A percentile compares a stretch with the other conserved stretches of the same genome.
These are phyloP conservation scores for Sporisorium graminicola DNA, from an alignment of 1,284 basidiomycete genomes.

Conservation along the genomic window DNA sequence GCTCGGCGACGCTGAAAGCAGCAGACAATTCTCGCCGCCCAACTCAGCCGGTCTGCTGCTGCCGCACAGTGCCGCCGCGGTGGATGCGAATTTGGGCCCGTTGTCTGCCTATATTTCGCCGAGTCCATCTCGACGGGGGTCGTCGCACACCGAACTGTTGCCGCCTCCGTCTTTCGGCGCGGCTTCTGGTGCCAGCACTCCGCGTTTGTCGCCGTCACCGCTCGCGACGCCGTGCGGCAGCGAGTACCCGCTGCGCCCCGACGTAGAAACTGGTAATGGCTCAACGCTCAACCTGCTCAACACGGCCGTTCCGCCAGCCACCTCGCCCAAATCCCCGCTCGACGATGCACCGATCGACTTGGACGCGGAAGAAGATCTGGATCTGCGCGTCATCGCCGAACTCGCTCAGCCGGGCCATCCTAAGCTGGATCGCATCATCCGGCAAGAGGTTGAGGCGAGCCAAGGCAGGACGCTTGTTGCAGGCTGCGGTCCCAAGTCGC, in stretches of 20 bases:
- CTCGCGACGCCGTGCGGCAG: conserved; percentile 26
- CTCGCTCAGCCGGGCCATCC: conserved; percentile 80
- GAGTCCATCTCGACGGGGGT: conserved; percentile 30
- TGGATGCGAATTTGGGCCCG: conserved; percentile 18
- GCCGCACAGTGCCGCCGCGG: conserved; percentile 6
- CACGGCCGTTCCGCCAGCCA: conserved; percentile 3
- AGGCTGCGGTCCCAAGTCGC: conserved; percentile 82
- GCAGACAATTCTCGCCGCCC: conserved; percentile 11
- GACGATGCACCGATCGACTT: conserved; percentile 71
- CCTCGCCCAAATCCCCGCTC: conserved; percentile 33
- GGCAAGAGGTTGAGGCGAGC: conserved; percentile 77
- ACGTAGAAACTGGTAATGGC: conserved; percentile 7
- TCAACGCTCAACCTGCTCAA: conserved; percentile 44
- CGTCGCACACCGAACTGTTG: conserved; percentile 24
- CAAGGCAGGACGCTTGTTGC: conserved; percentile 78
- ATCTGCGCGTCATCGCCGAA: conserved; percentile 79
- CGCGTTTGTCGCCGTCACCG: conserved; percentile 23
- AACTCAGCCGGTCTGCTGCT: conserved; percentile 16
- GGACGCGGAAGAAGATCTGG: conserved; percentile 77
- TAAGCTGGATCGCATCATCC: conserved; percentile 77
- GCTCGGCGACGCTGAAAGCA: background rate
- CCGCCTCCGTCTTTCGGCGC: conserved; percentile 26
- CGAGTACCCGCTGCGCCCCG: conserved; percentile 20
- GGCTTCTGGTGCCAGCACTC: conserved; percentile 29
- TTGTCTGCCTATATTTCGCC: conserved; percentile 33